These are phyloP conservation scores for Blastobotrys parvus DNA, from an alignment of 805 yeast genomes.

Conservation along the genomic window DNA sequence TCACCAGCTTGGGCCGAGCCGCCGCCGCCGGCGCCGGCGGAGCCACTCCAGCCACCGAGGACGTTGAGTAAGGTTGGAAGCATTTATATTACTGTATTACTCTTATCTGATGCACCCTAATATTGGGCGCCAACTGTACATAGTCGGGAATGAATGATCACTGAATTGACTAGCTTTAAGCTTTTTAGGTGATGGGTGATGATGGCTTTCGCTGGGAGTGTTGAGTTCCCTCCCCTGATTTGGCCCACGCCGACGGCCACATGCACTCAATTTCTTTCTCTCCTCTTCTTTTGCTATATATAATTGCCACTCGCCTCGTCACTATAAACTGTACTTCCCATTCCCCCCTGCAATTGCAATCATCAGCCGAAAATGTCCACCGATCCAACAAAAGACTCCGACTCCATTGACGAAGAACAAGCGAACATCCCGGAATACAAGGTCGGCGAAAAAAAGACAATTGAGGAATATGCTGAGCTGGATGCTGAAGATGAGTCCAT, in stretches of 20 bases:
- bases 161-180: no score
- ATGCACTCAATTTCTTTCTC: not conserved
- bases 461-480: slow-evolving; percentile 70
- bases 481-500: slow-evolving; percentile 89
- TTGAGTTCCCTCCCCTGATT: no score
- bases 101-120: no score
- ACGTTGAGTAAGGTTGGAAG: slow-evolving; percentile 7
- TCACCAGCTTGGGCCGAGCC: slow-evolving; percentile 51
- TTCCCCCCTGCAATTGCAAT: no score
- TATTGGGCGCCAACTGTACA: no score
- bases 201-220: no score
- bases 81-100: not conserved
- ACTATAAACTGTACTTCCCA: no score
- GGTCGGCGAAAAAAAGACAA: slow-evolving; percentile 61
- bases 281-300: no score
- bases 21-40: slow-evolving; percentile 18
- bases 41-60: slow-evolving; percentile 1
- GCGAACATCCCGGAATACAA: slow-evolving; percentile 33
- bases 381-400: not conserved
- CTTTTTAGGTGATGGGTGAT: no score
- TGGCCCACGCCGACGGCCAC: no score
- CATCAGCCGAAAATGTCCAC: not conserved
- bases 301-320: no score
- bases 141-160: no score
- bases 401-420: slow-evolving; percentile 4